Evolutionary conservation across 1,139 yeast species (phyloP).

Genomic region (Saccharomyces hybrid): DNA sequence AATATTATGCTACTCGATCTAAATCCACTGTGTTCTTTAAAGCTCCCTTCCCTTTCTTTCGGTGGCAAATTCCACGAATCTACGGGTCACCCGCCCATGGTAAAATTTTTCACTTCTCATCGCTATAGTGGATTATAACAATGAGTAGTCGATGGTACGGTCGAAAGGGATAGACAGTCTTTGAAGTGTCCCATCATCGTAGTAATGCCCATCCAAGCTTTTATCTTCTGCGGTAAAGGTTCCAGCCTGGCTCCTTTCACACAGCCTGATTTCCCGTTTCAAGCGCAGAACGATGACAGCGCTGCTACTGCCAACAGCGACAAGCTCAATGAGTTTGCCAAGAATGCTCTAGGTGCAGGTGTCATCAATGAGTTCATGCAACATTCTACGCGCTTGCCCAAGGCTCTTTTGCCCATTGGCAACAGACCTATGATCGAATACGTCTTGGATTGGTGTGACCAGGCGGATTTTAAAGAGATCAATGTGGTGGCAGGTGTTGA

Average conservation of each 20-base stretch:
- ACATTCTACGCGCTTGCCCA: slow-evolving; percentile 38
- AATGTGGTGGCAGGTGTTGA: slow-evolving; percentile 44
- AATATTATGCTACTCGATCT: no score
- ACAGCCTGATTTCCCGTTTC: slow-evolving; percentile 29
- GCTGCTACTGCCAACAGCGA: slow-evolving; percentile 19
- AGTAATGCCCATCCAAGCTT: slow-evolving; percentile 63
- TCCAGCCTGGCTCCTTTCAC: slow-evolving; percentile 65
- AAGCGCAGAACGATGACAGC: not conserved
- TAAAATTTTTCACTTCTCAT: not conserved
- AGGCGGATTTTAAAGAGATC: slow-evolving; percentile 65
- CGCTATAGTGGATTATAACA: not conserved
- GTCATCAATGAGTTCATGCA: not conserved
- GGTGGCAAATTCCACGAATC: not conserved
- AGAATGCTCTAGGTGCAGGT: not conserved
- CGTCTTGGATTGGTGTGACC: slow-evolving; percentile 88
- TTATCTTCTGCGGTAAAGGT: slow-evolving; percentile 84
- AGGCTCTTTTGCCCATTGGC: slow-evolving; percentile 84
- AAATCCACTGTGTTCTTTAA: not conserved
- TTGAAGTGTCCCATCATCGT: not conserved
- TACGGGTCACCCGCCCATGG: not conserved
- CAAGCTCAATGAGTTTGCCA: not conserved
- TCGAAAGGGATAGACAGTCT: not conserved
- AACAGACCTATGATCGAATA: slow-evolving; percentile 85
- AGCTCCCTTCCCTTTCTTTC: not conserved
- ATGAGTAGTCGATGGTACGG: not conserved